Conservation (phyloP, 129 eudicot species). For the Rutidosis leptorrhynchoides region DNA sequence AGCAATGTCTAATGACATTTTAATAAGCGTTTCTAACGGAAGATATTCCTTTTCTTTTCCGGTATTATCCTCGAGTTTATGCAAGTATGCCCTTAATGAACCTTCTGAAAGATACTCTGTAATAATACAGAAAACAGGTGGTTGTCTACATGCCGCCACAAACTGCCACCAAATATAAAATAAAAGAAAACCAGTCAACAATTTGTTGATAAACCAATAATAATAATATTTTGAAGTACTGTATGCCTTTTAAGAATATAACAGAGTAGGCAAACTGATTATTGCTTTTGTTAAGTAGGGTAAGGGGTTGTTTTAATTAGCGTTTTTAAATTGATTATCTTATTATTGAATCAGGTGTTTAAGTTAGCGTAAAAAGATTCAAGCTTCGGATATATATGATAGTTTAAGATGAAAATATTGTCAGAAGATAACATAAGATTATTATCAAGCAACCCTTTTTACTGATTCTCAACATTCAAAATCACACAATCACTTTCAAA, state of each 20-base stretch:
- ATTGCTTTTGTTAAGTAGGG: neutral
- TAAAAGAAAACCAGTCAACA: neutral
- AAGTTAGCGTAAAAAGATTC: neutral
- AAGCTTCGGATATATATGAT: neutral
- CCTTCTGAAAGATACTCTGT: slow-evolving; percentile 93
- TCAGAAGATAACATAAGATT: neutral
- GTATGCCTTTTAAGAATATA: neutral
- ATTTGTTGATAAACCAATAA: slow-evolving; percentile 4
- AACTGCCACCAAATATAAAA: slow-evolving; percentile 42
- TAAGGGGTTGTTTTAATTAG: neutral
- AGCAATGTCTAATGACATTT: slow-evolving; percentile 77
- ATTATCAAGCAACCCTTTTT: neutral
- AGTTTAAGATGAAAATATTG: too few species aligned
- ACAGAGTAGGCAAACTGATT: neutral
- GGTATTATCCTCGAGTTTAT: slow-evolving; percentile 70
- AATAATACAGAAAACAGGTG: slow-evolving; percentile 72
- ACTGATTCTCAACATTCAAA: neutral
- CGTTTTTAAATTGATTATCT: neutral
- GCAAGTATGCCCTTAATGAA: slow-evolving; percentile 78
- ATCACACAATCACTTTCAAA: neutral
- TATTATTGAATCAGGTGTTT: neutral
- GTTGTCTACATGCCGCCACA: slow-evolving; percentile 73
- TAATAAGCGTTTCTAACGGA: slow-evolving; percentile 49
- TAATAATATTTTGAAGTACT: neutral
- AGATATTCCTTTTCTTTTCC: slow-evolving; percentile 41